Conservation (phyloP, 2,329 filamentous ascomycete species). For the Botrytis sinoallii region DNA sequence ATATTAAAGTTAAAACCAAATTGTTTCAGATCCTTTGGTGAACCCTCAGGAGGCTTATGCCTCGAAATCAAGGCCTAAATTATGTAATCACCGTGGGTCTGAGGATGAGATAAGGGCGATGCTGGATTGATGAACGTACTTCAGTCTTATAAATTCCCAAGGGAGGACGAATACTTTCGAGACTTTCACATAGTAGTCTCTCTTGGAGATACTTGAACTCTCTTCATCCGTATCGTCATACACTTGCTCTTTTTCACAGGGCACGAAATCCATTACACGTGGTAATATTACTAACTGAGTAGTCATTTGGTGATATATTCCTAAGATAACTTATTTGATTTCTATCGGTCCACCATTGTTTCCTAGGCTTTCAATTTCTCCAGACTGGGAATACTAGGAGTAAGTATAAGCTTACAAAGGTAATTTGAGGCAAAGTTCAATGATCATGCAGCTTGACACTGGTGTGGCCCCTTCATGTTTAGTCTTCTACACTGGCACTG, state of each 20-base stretch:
- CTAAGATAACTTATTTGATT: neutral
- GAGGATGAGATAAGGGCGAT: too few relatives aligned
- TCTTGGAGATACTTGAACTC: neutral
- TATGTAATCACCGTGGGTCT: too few relatives aligned
- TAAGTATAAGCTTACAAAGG: neutral
- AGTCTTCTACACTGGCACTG: neutral
- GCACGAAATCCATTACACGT: neutral
- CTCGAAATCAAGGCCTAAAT: too few relatives aligned
- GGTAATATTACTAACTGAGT: neutral
- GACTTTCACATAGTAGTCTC: neutral
- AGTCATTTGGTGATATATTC: neutral
- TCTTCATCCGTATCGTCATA: neutral
- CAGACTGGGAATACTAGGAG: neutral
- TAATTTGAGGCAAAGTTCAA: neutral
- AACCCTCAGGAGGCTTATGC: too few relatives aligned
- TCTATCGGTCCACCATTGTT: accelerated
- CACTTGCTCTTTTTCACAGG: neutral
- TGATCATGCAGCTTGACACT: neutral
- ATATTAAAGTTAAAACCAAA: too few relatives aligned
- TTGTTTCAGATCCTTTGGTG: too few relatives aligned
- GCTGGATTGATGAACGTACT: neutral
- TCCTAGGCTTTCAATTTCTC: neutral
- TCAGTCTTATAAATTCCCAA: neutral
- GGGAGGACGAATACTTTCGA: too few relatives aligned
- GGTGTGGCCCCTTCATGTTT: neutral